Conservation (phyloP, 225 moss, liverwort and hornwort genomes). For the Sphagnum contortum region DNA sequence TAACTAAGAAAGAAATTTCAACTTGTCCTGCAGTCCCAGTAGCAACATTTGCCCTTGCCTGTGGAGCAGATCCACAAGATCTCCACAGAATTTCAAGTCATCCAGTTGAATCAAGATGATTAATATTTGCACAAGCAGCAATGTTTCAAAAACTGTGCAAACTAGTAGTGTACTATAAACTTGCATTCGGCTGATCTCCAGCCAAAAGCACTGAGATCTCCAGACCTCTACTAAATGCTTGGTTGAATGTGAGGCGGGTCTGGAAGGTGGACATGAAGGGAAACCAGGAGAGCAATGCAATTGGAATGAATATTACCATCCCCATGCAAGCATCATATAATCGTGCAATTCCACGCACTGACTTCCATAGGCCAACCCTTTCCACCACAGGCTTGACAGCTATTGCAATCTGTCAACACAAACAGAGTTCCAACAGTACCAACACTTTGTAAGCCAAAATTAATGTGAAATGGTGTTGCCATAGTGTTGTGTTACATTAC, state of each 20-base stretch:
- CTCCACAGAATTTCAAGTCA: no score
- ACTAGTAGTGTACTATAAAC: conserved; percentile 9
- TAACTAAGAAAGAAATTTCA: no score
- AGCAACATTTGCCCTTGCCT: no score
- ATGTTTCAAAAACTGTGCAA: no score
- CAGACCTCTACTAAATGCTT: conserved; percentile 94
- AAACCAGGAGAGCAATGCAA: conserved; percentile 80
- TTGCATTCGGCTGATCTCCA: conserved; percentile 67
- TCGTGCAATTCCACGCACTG: conserved; percentile 40
- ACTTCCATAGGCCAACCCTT: conserved; percentile 38
- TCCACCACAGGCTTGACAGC: conserved; percentile 34
- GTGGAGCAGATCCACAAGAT: no score
- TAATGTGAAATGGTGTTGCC: background rate
- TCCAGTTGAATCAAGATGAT: no score
- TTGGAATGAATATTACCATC: conserved; percentile 46
- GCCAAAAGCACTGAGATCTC: conserved; percentile 80
- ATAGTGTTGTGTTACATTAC: no score
- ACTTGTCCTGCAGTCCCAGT: no score
- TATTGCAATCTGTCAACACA: conserved; percentile 35
- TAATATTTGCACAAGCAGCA: no score
- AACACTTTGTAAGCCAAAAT: background rate
- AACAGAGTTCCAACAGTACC: background rate
- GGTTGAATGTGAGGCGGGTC: conserved; percentile 91
- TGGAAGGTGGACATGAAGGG: conserved; percentile 98
- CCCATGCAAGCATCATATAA: conserved; percentile 60